Base-by-base conservation (phyloP, 257 asterid species). In the Salvia miltiorrhiza region DNA sequence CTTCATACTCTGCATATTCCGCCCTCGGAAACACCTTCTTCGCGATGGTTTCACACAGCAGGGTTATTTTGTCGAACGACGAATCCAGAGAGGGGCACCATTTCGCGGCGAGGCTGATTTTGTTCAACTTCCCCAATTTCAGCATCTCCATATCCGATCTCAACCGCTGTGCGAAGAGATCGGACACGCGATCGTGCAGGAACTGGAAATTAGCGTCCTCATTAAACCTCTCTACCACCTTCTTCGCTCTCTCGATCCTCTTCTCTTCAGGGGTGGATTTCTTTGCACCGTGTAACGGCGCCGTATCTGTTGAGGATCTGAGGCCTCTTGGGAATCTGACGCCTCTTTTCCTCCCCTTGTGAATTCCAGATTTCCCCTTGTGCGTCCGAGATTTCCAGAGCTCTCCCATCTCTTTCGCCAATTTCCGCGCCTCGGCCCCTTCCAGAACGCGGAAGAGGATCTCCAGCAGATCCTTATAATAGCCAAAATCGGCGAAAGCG, bases 51-150 rank as follows among this genome's bases (percentile, higher is more conserved):
- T 84, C 84, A 45, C 93, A 86, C 54, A 84, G 7, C 4, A 84
- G 78, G 0, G 93, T 86, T 1, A 63, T 4, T 20, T 35, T 49
- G 28, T 86, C 90, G 26, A 66, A 86, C 0, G 85, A 76, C 0
- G 90, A 83, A 53, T 83, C 81, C 9, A 85, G 55, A 0, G 87
- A 80, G 6, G 88, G 90, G 54, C 94, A 87, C 94, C 94, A 87
- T 28, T 87, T 87, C 0, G 84, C 83, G 2, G 88, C 84, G 30
- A 85, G 86, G 71, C n/a, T n/a, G n/a, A n/a, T n/a, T n/a, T n/a
- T n/a, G n/a, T n/a, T n/a, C n/a, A n/a, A n/a, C n/a, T n/a, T n/a
- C n/a, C n/a, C n/a, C n/a, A n/a, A 63, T 9, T 39, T 45, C 72
- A 80, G 49, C 53, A 16, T 9, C 24, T 78, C 62, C 75, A 80